Evolutionary conservation across 192 early-diverging fungal species (phyloP), one percentile per base, ranked within the genome.

Genomic region (Backusella circina): DNA sequence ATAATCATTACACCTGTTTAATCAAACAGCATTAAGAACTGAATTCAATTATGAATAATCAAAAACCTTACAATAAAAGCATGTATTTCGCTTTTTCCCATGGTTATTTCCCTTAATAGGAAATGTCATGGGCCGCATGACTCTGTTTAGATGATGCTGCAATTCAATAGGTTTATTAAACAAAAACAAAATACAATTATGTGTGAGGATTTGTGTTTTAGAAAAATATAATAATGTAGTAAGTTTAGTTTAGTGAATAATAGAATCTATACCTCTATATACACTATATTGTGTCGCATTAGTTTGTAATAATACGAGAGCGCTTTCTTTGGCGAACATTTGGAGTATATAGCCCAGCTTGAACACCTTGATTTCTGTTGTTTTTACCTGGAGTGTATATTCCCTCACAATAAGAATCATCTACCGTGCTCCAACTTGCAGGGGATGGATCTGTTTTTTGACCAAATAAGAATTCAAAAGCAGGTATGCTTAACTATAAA

Each of bases 401-500:
- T 4, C 84, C 88, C 0, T 57, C 74, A 39, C 88, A 89, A 32
- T 84, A 50, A 1, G 74, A 79, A 75, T 74, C 77, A 36, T 77
- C 79, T 15, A 79, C 87, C 0, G 81, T 71, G 1, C 28, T 61
- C 88, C 88, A 89, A 1, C 75, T 65, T 4, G 88, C 88, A 9
- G 84, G 79, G 6, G 81, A 84, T 5, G 84, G 67, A 65, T 87
- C 86, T 54, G 79, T 78, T 31, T 77, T 76, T 26, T 87, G 84
- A 3, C 82, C 74, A 39, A 89, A 86, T 36, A 89, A 66, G 54
- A 81, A 54, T 13, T 82, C 77, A 75, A 88, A 89, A 66, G 82
- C 71, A 37, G 73, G 73, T 18, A 67, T 67, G 44, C 73, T 75
- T 26, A 75, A 32, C 73, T 75, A n/a, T 32, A 65, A 72, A 33